phyloP scores from a whole-genome alignment of 306 rosid species.

The cucumber (Cucumis sativus) region DNA sequence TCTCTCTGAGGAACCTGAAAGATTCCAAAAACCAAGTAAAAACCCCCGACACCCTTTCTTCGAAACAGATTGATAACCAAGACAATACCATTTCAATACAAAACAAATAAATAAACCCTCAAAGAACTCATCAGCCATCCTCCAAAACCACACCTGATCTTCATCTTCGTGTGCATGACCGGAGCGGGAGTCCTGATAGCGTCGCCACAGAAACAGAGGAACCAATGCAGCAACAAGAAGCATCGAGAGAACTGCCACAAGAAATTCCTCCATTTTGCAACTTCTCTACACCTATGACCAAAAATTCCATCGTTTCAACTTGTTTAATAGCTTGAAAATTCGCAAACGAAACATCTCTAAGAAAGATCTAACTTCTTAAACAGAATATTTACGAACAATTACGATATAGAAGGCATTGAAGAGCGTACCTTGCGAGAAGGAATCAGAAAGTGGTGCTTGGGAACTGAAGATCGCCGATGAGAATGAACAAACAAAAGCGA shows the following conservation, averaged over 20 bases:
- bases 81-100: neutral
- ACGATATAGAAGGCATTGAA: neutral
- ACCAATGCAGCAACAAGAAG: conserved; percentile 44
- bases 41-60: neutral
- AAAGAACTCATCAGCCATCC: neutral
- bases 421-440: neutral
- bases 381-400: neutral
- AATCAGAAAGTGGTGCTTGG: neutral
- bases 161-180: conserved; percentile 35
- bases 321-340: neutral
- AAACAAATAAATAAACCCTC: neutral
- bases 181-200: conserved; percentile 45
- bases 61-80: neutral
- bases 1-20: conserved; percentile 59
- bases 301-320: neutral
- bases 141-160: conserved; percentile 42
- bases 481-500: neutral
- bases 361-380: neutral
- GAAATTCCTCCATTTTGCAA: conserved; percentile 49
- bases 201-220: conserved; percentile 81
- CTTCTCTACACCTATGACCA: neutral
- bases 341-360: neutral
- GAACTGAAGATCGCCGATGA: neutral
- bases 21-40: neutral
- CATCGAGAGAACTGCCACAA: conserved; percentile 44